Evolutionary conservation across 164 flowering plant genomes (phyloP).

Genomic region (Malania oleifera): DNA sequence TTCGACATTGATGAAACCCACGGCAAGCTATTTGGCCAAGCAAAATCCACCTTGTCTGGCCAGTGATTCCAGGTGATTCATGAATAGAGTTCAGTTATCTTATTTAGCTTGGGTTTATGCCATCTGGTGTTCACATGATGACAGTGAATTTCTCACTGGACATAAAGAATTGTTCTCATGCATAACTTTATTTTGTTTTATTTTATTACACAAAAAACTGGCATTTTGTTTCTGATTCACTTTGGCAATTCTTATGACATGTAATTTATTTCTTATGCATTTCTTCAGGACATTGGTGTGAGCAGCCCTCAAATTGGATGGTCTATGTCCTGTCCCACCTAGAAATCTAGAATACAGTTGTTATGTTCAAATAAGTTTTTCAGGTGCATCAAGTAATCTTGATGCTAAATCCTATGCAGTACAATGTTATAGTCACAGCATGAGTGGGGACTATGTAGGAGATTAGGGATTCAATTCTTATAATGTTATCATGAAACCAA

Average conservation of each 20-base stretch:
- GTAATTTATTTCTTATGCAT: not conserved
- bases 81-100: constrained; percentile 12
- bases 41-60: constrained; percentile 43
- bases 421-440: no score
- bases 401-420: not conserved
- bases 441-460: no score
- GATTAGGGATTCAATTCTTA: not conserved
- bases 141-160: not conserved
- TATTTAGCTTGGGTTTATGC: not conserved
- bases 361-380: no score
- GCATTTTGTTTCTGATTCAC: not conserved
- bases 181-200: no score
- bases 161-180: no score
- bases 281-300: no score
- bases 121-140: not conserved
- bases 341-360: no score
- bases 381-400: not conserved
- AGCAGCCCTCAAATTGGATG: no score
- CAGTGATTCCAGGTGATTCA: constrained; percentile 35
- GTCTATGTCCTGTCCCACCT: no score
- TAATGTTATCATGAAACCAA: no score
- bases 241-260: not conserved
- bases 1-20: constrained; percentile 94
- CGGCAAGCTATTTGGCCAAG: constrained; percentile 94
- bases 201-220: no score